Evolutionary conservation across 192 early-diverging fungal genomes (phyloP), one percentile per base, ranked within the genome.

Genomic region (Rhizophagus sp.): DNA sequence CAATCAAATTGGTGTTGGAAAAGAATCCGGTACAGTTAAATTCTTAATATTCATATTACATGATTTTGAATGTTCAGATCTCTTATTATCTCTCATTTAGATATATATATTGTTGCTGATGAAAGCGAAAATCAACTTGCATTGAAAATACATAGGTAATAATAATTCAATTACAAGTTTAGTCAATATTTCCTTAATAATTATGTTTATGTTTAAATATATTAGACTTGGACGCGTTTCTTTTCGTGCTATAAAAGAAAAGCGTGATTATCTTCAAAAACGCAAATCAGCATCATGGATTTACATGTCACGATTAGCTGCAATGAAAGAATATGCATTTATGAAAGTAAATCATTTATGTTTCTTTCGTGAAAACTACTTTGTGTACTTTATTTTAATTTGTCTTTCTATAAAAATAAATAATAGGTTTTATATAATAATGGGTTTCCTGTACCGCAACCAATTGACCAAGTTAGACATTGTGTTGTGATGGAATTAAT

Each of bases 1-100:
- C 24, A 98, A 99, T 87, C 97, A 98, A 87, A 99, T 99, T 82
- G 98, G 98, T 83, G 97, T 99, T 9, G 98, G 98, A 64, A 99
- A 99, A 84, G 98, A 99, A 85, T 98, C 97, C 5, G 90, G 88
- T 88, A 75, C 41, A 73, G 15, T 19, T 68, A 62, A n/a, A 17
- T 50, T 33, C 10, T 27, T 17, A 24, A 25, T 39, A 3, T n/a
- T 34, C 9, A 52, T n/a, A 22, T 27, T 12, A 75, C 30, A 22
- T 27, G 62, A 15, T 30, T 30, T 30, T 30, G 30, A 30, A 30
- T 81, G 3, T 61, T 34, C 73, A 19, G n/a, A 24, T 70, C 34
- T 27, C 4, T 57, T 17, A n/a, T n/a, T 3, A 2, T 11, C 19
- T 34, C 10, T 70, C 36, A n/a, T 11, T 70, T n/a, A 33, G 98